Percentiles rank a stretch among this genome's conserved stretches.
Conservation (phyloP, 2,329 filamentous ascomycete species). For the Xylaria sp. region DNA sequence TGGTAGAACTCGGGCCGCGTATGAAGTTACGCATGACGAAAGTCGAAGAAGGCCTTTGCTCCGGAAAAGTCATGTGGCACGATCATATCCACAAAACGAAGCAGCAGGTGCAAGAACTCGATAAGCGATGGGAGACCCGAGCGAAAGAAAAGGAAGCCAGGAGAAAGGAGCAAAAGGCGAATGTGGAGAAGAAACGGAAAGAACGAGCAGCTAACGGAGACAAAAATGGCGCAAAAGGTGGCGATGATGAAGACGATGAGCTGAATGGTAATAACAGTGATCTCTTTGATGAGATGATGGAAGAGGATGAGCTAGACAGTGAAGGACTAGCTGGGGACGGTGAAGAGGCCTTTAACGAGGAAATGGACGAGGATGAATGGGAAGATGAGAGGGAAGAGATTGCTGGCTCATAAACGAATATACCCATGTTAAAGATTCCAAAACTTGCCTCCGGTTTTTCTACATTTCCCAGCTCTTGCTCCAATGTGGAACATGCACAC, state of each 20-base stretch:
- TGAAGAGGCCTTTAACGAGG: slow-evolving; percentile 61
- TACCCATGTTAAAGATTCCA: slow-evolving; percentile 22
- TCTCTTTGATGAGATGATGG: slow-evolving; percentile 57
- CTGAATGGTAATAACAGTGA: slow-evolving; percentile 57
- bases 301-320: slow-evolving; percentile 63
- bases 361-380: slow-evolving; percentile 64
- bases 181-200: slow-evolving; percentile 86
- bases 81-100: slow-evolving; percentile 89
- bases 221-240: slow-evolving; percentile 52
- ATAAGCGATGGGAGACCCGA: slow-evolving; percentile 83
- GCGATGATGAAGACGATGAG: slow-evolving; percentile 52
- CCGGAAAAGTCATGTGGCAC: slow-evolving; percentile 96
- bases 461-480: slow-evolving; percentile 2
- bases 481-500: slow-evolving; percentile 53
- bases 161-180: slow-evolving; percentile 85
- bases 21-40: slow-evolving; percentile 92
- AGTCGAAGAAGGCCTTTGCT: slow-evolving; percentile 92
- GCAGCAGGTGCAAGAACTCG: slow-evolving; percentile 80
- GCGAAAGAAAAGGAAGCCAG: slow-evolving; percentile 84
- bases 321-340: slow-evolving; percentile 62
- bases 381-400: slow-evolving; percentile 58
- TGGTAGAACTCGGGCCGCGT: slow-evolving; percentile 91
- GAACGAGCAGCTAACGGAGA: slow-evolving; percentile 58
- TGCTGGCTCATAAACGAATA: slow-evolving; percentile 40
- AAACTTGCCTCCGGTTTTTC: slow-evolving; percentile 2